phyloP scores from a whole-genome alignment of 768 basidiomycete species.

The Termitomyces sp. region DNA sequence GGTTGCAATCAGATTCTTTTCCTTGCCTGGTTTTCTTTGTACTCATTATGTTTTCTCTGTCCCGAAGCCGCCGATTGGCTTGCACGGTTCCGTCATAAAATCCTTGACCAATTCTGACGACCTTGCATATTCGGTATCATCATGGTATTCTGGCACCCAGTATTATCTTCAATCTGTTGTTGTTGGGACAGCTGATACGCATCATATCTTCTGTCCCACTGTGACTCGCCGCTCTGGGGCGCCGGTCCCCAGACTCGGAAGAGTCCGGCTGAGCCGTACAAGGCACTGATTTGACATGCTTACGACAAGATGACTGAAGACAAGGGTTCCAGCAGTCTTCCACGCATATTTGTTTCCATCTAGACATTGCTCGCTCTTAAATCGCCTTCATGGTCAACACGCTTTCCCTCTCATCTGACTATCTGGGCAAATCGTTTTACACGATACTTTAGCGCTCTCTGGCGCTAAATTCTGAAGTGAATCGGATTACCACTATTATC shows the following conservation, averaged over 20 bases:
- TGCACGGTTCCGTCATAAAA: neutral
- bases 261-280: constrained; percentile 3
- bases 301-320: constrained; percentile 2
- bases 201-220: constrained; percentile 9
- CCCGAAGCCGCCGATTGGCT: neutral
- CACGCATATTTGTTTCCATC: neutral
- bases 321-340: neutral
- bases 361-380: neutral
- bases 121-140: constrained; percentile 1
- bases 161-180: constrained; percentile 1
- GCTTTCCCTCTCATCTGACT: neutral
- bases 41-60: neutral
- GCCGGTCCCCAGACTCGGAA: constrained; percentile 8
- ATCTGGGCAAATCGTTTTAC: neutral
- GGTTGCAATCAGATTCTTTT: neutral
- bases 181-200: constrained; percentile 8
- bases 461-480: neutral
- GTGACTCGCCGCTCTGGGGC: constrained; percentile 1
- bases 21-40: neutral
- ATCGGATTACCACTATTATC: neutral
- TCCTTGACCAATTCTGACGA: neutral
- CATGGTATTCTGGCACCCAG: constrained; percentile 8
- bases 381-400: neutral
- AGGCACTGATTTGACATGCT: constrained; percentile 1
- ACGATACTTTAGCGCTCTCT: neutral